Evolutionary conservation across 768 basidiomycete species (phyloP), one percentile per base, ranked within the genome.

Genomic region (Mycena amicta): DNA sequence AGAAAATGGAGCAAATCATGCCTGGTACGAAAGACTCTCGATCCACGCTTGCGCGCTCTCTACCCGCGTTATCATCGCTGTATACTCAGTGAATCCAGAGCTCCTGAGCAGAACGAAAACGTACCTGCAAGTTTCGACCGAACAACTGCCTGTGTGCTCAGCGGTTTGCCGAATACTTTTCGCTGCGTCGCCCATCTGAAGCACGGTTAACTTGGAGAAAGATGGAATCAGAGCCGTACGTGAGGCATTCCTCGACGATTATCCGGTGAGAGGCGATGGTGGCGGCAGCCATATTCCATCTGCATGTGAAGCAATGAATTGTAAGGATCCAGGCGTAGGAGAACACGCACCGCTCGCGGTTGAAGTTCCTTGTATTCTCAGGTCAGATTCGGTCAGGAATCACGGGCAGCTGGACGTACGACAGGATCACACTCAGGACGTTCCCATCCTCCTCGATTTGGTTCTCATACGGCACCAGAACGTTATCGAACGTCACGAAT

Each of bases 401-500:
- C 28, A 85, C 81, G 54, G 80, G 79, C 73, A 74, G 0, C n/a
- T n/a, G 22, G 54, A 22, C 59, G 37, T 18, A 70, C 70, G 68
- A 70, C 25, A 72, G 62, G 29, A 72, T 71, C 26, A 75, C 73
- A 53, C 70, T 72, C 26, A 75, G 69, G 2, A 71, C 74, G n/a
- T 67, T 62, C 3, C 75, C 72, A 49, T 74, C 73, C 60, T 78
- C 71, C 11, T 81, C 81, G 23, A 97, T 83, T 2, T 91, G 90
- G 72, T 97, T 93, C 65, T 86, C 92, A 3, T 89, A 85, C 5
- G 95, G 95, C 0, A 95, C 93, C 61, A 85, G 86, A 30, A 90
- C 93, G 55, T 93, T 80, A 55, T 95, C 90, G 61, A 92, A 92
- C 1, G 89, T 91, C 58, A 92, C 82, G 62, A 86, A 90, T 27